Evolutionary conservation across 495 filamentous ascomycete genomes (phyloP).

Genomic region (Rhypophila decipiens): DNA sequence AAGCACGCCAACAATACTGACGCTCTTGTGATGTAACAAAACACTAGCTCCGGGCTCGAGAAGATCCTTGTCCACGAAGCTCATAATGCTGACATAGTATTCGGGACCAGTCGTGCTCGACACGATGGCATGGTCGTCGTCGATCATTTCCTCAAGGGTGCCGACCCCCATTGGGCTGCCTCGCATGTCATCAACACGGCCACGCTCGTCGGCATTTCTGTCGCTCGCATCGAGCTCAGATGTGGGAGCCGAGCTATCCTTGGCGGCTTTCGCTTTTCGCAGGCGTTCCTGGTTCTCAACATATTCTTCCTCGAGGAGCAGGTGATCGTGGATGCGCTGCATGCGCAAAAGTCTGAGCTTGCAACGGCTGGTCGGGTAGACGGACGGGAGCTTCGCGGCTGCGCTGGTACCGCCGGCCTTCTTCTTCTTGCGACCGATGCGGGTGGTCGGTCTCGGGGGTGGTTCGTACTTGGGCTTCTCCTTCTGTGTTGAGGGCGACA

Average conservation of each 20-base stretch:
- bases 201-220: constrained; percentile 89
- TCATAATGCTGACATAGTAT: constrained; percentile 99
- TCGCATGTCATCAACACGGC: constrained; percentile 96
- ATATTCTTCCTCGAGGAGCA: constrained; percentile 95
- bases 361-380: constrained; percentile 93
- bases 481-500: constrained; percentile 54
- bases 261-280: constrained; percentile 79
- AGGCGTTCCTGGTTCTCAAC: constrained; percentile 97
- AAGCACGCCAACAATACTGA: constrained; percentile 94
- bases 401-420: constrained; percentile 87
- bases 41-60: constrained; percentile 95
- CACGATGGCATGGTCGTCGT: constrained; percentile 98
- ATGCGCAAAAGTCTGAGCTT: constrained; percentile 94
- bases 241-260: constrained; percentile 55
- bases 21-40: constrained; percentile 92
- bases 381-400: constrained; percentile 84
- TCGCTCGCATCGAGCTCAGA: constrained; percentile 55
- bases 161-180: constrained; percentile 98
- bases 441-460: constrained; percentile 91
- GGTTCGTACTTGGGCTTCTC: constrained; percentile 99
- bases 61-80: constrained; percentile 98
- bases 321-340: constrained; percentile 97
- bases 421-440: constrained; percentile 97
- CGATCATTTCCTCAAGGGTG: constrained; percentile 97
- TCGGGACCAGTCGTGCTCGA: constrained; percentile 95